A percentile compares a stretch with the other conserved stretches of the same genome.
Evolutionary conservation across 208 protist genomes (phyloP).

Genomic region (Crithidia brevicula): DNA sequence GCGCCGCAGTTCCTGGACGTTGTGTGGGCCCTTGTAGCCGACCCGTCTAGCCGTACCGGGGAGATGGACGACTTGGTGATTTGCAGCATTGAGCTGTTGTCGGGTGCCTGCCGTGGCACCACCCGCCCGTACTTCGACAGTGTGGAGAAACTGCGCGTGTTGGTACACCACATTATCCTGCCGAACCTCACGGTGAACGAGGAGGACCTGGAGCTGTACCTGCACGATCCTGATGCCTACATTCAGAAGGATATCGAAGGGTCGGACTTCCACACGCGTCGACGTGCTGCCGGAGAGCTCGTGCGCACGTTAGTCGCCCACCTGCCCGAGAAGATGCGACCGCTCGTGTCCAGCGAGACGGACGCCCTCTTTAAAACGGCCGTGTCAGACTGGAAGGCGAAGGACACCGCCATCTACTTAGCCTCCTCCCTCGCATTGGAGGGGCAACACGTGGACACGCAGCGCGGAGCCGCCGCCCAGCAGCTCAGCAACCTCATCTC

Average conservation of each 20-base stretch:
- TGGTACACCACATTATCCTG: slow-evolving; percentile 94
- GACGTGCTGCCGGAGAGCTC: slow-evolving; percentile 92
- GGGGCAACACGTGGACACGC: slow-evolving; percentile 65
- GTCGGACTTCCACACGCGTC: slow-evolving; percentile 92
- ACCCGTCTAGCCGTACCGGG: slow-evolving; percentile 36
- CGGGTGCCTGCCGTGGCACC: slow-evolving; percentile 76
- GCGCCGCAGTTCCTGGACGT: slow-evolving; percentile 84
- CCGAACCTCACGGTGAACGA: slow-evolving; percentile 94
- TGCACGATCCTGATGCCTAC: slow-evolving; percentile 95
- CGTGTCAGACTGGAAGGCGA: slow-evolving; percentile 91
- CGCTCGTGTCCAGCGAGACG: slow-evolving; percentile 63
- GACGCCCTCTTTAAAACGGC: slow-evolving; percentile 63
- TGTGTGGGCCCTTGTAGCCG: slow-evolving; percentile 89
- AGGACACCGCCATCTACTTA: slow-evolving; percentile 97
- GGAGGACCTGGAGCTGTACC: slow-evolving; percentile 94
- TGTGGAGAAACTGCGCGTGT: slow-evolving; percentile 63
- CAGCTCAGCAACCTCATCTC: slow-evolving; percentile 81
- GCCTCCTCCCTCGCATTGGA: slow-evolving; percentile 90
- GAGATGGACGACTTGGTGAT: slow-evolving; percentile 88
- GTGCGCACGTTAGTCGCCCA: slow-evolving; percentile 86
- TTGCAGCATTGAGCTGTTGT: slow-evolving; percentile 91
- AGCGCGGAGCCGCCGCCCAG: slow-evolving; percentile 55
- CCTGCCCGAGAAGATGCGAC: slow-evolving; percentile 61
- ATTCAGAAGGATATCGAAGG: slow-evolving; percentile 97
- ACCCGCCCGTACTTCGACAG: slow-evolving; percentile 83